Evolutionary conservation across 1,284 basidiomycete species (phyloP), one percentile per base, ranked within the genome.

Genomic region (Trichosporon asahii): DNA sequence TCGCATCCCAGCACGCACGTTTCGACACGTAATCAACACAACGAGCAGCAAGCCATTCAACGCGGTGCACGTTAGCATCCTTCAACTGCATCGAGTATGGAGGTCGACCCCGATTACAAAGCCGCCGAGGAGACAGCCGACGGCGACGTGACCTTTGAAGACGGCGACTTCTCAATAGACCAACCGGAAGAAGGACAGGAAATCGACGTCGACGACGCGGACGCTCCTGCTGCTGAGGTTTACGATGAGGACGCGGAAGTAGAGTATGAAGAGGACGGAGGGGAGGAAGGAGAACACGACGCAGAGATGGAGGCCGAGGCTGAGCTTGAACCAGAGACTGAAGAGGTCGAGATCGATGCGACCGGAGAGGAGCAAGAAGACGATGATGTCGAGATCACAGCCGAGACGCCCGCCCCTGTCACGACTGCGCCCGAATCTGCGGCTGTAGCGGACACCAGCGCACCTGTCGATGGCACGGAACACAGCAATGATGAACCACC

Each of bases 61-160:
- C 9, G 40, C 40, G 40, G 40, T 18, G 18, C 15, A 44, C 40
- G 18, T 12, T 18, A 15, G 18, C 40, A 44, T 44, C 15, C 40
- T 44, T 18, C 40, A 44, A n/a, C 40, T n/a, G 15, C 15, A 44
- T n/a, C 15, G 49, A 5, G 44, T n/a, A 65, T 65, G 27, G 64
- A 65, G 27, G 44, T 49, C 25, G 64, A 65, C 15, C 23, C 64
- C 2, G 64, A 65, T 12, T 44, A 44, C 37, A 25, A 44, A n/a
- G 23, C 8, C 40, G 44, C 27, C 18, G 64, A 31, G n/a, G 64
- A n/a, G 44, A n/a, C 37, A 9, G 35, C 35, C 3, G 40, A 65
- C n/a, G 64, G 21, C 21, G 64, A 65, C 27, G 64, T 31, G 15
- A 49, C 46, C 49, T 25, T 55, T 9, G 65, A 55, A 25, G 65